Conservation (phyloP, 129 eudicot genomes). For the Scalesia atractyloides region DNA sequence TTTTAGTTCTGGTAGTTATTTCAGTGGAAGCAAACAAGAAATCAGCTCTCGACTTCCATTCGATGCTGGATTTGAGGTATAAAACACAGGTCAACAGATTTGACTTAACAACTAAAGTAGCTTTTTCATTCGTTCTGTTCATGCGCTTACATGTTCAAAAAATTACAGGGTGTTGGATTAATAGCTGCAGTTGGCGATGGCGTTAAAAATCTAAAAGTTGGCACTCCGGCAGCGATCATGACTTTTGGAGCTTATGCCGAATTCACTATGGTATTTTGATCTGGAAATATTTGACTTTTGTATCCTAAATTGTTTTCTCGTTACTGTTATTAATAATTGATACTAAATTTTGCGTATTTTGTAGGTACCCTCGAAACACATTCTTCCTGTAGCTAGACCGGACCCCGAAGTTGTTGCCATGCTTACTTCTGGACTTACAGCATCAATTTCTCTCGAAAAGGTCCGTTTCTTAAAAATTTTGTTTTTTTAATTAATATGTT, state of each 20-base stretch:
- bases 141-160: constrained; percentile 9
- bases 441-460: constrained; percentile 89
- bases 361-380: constrained; percentile 81
- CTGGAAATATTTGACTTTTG: not conserved
- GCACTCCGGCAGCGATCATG: constrained; percentile 92
- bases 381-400: constrained; percentile 93
- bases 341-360: constrained; percentile 23
- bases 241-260: constrained; percentile 93
- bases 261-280: constrained; percentile 59
- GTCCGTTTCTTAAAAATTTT: constrained; percentile 32
- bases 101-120: not conserved
- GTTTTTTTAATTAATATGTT: not conserved
- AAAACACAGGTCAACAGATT: not conserved
- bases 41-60: constrained; percentile 70
- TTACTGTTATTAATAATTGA: not conserved
- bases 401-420: constrained; percentile 97
- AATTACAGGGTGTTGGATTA: constrained; percentile 85
- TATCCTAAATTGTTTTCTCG: not conserved
- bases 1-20: constrained; percentile 89
- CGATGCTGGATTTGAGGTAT: constrained; percentile 96
- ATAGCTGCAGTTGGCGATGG: constrained; percentile 89
- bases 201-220: constrained; percentile 65
- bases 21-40: constrained; percentile 64
- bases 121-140: not conserved
- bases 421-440: constrained; percentile 99